Evolutionary conservation across 1,284 basidiomycete genomes (phyloP), one percentile per base, ranked within the genome.

Genomic region (Wallemia mellicola): DNA sequence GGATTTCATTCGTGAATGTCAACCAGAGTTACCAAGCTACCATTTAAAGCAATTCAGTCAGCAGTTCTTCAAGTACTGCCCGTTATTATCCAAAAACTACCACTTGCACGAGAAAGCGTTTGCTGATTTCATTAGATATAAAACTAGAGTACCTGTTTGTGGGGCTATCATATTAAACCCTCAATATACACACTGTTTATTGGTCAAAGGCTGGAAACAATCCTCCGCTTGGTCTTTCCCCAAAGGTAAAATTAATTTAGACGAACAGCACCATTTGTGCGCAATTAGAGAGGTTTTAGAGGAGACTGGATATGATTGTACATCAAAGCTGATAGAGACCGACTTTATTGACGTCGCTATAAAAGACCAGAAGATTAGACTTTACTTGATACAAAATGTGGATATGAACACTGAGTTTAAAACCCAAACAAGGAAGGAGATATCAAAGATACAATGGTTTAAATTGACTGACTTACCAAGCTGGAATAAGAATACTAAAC

Each of bases 371-470:
- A 77, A 77, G 63, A 83, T 98, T 60, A 86, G 88, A 32, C 74
- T 98, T 63, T 99, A 83, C 71, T 81, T 99, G 65, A 86, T 96
- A 25, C 78, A 83, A 24, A 83, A 82, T 54, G 80, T 99, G n/a
- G 79, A 83, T 60, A 89, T 95, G 70, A 79, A 83, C 66, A 94
- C 81, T 63, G 75, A 76, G 15, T 96, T 99, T 72, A 78, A 86
- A 70, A 94, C 94, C 2, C 81, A 83, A 70, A 98, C 94, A 1
- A 76, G 92, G 62, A 96, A 96, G 71, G 94, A 99, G 74, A 99
- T 99, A 66, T 94, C 89, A 66, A 85, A 85, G 74, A 98, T 98
- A 65, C 83, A 91, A 67, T 99, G 94, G 94, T 96, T 95, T 70
- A 80, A 75, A 62, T 73, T 98, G 56, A 74, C 76, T 28, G 89